A percentile compares a stretch with the other conserved stretches of the same genome.
These are phyloP conservation scores for Zygosaccharomyces lentus DNA, from an alignment of 805 yeast genomes.

Conservation along the genomic window DNA sequence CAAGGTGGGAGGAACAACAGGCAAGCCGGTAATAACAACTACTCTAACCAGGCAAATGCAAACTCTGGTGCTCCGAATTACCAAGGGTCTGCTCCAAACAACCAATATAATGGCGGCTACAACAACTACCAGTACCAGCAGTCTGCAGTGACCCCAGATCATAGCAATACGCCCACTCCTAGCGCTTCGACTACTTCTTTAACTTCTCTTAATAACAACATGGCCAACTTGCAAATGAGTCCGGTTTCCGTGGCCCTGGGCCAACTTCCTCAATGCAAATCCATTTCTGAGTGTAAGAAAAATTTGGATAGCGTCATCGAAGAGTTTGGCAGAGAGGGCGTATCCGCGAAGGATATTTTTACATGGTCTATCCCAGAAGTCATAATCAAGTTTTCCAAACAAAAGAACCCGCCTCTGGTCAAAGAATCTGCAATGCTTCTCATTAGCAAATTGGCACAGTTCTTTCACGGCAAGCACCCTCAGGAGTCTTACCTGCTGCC, in stretches of 20 bases:
- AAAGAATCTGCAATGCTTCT: constrained; percentile 75
- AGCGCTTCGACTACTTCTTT: constrained; percentile 67
- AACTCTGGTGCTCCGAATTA: constrained; percentile 14
- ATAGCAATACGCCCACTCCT: constrained; percentile 38
- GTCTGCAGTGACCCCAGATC: constrained; percentile 36
- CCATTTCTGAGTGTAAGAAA: constrained; percentile 37
- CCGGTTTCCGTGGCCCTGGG: constrained; percentile 61
- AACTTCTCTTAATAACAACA: constrained; percentile 64
- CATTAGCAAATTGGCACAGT: constrained; percentile 52
- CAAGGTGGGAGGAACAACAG: constrained; percentile 15
- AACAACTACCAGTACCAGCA: constrained; percentile 31
- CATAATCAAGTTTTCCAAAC: constrained; percentile 60
- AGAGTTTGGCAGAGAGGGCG: constrained; percentile 37
- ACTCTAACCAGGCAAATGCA: constrained; percentile 15
- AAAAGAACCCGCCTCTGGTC: constrained; percentile 66
- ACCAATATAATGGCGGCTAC: constrained; percentile 19
- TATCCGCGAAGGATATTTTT: constrained; percentile 39
- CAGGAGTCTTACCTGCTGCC: constrained; percentile 69
- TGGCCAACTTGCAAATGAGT: constrained; percentile 57
- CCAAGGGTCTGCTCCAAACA: constrained; percentile 10
- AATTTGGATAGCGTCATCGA: constrained; percentile 42
- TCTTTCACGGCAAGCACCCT: constrained; percentile 64
- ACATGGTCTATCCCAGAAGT: constrained; percentile 67
- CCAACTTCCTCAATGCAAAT: constrained; percentile 30
- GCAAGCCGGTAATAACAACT: constrained; percentile 3